Base-by-base conservation (phyloP, 2,329 filamentous ascomycete genomes). In the Lasiodiplodia sp. region DNA sequence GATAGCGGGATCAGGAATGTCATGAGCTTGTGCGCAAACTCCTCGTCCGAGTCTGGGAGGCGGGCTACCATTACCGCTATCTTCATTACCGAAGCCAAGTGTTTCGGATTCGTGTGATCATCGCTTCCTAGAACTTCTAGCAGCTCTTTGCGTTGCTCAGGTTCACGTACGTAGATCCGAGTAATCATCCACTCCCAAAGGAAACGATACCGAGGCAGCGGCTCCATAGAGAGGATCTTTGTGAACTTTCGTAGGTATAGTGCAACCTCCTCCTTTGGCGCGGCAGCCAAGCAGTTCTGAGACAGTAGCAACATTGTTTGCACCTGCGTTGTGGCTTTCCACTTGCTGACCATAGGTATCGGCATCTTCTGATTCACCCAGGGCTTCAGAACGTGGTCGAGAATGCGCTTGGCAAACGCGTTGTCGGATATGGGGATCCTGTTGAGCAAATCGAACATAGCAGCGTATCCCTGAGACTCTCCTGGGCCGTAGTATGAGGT, bases 301-400 rank as follows among this genome's bases (percentile, higher is more conserved):
- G 73, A 73, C 18, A 84, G 77, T 0, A 85, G 67, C 1, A 85
- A 72, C 74, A 85, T 79, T 21, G 79, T 75, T 67, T 85, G 83
- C 11, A 85, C 73, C 68, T 85, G 83, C n/a, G 83, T 70, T 0
- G 80, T 79, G n/a, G 79, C 78, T 71, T 86, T 86, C 82, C 82
- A 85, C 57, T 80, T 79, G 69, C 77, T 81, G 49, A 84, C 80
- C 44, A 82, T 80, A 4, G 81, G 81, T 11, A 81, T 74, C 3
- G 83, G 80, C 12, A 75, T 71, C 69, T 79, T 81, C 69, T 85
- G 84, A 14, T 73, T 72, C 23, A 73, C 72, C 83, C 83, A 86
- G 11, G 79, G 81, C 34, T 82, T 71, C 4, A 84, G 67, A 1
- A 84, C 68, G n/a, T 75, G 66, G 25, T 79, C 71, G 10, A 83